Percentiles rank a stretch among this genome's conserved stretches.
Evolutionary conservation across 2,329 filamentous ascomycete species (phyloP).

Genomic region (Ophiostoma sp.): DNA sequence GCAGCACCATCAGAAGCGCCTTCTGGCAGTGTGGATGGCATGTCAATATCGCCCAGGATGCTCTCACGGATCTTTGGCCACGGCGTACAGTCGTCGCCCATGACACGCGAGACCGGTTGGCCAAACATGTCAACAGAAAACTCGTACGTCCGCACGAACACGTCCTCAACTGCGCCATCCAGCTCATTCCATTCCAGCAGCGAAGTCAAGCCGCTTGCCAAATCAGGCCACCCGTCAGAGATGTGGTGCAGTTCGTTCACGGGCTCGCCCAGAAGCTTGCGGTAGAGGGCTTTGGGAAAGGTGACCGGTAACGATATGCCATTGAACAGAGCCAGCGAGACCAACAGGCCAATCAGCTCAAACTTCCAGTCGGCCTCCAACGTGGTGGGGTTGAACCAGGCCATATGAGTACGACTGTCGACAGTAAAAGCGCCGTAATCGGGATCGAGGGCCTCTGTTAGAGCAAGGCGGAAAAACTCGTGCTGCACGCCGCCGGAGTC

Average conservation of each 20-base stretch:
- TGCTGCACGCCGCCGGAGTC: conserved; percentile 96
- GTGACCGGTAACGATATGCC: conserved; percentile 87
- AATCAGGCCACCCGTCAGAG: conserved; percentile 80
- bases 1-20: background rate
- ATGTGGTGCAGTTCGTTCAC: conserved; percentile 74
- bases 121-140: conserved; percentile 68
- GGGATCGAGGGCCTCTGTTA: conserved; percentile 76
- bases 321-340: conserved; percentile 90
- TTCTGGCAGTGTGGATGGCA: background rate
- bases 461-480: conserved; percentile 86
- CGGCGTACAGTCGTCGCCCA: conserved; percentile 44
- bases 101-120: conserved; percentile 57
- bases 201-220: conserved; percentile 70
- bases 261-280: conserved; percentile 69
- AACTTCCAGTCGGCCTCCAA: conserved; percentile 86
- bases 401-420: conserved; percentile 73
- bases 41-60: conserved; percentile 18
- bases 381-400: conserved; percentile 84
- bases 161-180: conserved; percentile 74
- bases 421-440: conserved; percentile 78
- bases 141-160: conserved; percentile 82
- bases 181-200: conserved; percentile 75
- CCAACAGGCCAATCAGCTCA: conserved; percentile 81
- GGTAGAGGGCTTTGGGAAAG: conserved; percentile 82
- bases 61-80: conserved; percentile 56